These are phyloP conservation scores for Alloteropsis semialata DNA, from an alignment of 176 grass and related monocot species.

Conservation along the genomic window DNA sequence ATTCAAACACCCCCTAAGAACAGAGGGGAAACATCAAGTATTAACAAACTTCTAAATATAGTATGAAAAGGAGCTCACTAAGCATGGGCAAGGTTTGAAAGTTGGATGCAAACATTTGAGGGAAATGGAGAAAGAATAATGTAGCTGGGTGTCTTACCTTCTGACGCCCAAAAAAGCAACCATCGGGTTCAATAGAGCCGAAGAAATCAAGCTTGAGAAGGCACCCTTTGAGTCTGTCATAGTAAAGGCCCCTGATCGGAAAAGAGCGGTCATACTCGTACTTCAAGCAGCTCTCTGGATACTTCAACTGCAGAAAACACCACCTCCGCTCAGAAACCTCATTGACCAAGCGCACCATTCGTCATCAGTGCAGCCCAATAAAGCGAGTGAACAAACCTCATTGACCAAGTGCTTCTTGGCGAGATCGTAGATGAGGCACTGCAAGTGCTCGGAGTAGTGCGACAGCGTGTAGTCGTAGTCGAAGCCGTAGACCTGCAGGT, in stretches of 20 bases:
- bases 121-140: neutral
- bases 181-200: conserved; percentile 92
- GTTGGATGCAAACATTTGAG: neutral
- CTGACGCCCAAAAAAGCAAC: conserved; percentile 80
- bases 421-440: conserved; percentile 85
- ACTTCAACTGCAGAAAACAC: conserved; percentile 63
- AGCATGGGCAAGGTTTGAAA: neutral
- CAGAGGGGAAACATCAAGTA: neutral
- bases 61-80: neutral
- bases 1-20: too few relatives aligned
- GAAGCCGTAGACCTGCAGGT: conserved; percentile 92
- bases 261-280: conserved; percentile 83
- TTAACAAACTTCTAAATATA: neutral
- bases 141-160: conserved; percentile 45
- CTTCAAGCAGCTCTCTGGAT: conserved; percentile 88
- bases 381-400: conserved; percentile 50
- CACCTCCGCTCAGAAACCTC: conserved; percentile 19
- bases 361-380: neutral
- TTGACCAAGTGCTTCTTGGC: conserved; percentile 90
- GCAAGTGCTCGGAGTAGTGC: conserved; percentile 80
- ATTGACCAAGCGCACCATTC: neutral
- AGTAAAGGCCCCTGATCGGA: conserved; percentile 93
- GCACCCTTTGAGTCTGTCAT: conserved; percentile 83
- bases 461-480: conserved; percentile 97
- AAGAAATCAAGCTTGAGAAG: conserved; percentile 98